Percentiles rank a stretch among this genome's conserved stretches.
Evolutionary conservation across 2,329 filamentous ascomycete species (phyloP).

Genomic region (Cladorrhinum sp.): DNA sequence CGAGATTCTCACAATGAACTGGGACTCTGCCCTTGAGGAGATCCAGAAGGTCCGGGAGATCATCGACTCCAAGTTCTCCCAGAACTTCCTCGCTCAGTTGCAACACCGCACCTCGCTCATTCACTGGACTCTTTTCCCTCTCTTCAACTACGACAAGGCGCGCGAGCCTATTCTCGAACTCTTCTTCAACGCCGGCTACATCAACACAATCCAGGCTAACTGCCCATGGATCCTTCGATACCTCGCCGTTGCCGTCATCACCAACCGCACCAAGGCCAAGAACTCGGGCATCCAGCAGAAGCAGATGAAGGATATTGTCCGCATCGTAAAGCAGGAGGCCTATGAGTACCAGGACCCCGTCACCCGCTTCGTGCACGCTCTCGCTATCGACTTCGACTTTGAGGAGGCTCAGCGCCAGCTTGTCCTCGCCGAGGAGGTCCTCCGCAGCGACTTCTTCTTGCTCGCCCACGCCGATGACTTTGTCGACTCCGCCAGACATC

Average conservation of each 20-base stretch:
- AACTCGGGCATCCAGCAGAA: conserved; percentile 91
- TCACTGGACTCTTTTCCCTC: conserved; percentile 97
- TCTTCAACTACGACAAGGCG: conserved; percentile 94
- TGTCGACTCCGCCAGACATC: conserved; percentile 88
- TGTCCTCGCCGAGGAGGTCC: conserved; percentile 80
- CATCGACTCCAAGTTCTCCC: conserved; percentile 94
- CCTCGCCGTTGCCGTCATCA: conserved; percentile 90
- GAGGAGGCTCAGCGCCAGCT: conserved; percentile 93
- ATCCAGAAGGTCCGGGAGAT: conserved; percentile 83
- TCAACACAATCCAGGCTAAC: conserved; percentile 98
- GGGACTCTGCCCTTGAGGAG: conserved; percentile 91
- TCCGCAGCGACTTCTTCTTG: conserved; percentile 94
- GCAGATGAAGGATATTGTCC: conserved; percentile 95
- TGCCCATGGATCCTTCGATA: conserved; percentile 97
- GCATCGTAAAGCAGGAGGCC: conserved; percentile 92
- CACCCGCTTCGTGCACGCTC: conserved; percentile 91
- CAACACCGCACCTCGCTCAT: conserved; percentile 96
- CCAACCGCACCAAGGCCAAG: conserved; percentile 75
- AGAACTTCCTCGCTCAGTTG: conserved; percentile 91
- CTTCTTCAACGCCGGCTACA: conserved; percentile 95
- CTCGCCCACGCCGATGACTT: conserved; percentile 80
- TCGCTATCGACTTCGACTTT: conserved; percentile 95
- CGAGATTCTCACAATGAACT: conserved; percentile 92
- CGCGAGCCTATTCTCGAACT: conserved; percentile 91
- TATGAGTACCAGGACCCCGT: conserved; percentile 98